Percentiles rank a stretch among this genome's conserved stretches.
Evolutionary conservation across 805 yeast genomes (phyloP).

Genomic region (Myxozyma melibiosi): DNA sequence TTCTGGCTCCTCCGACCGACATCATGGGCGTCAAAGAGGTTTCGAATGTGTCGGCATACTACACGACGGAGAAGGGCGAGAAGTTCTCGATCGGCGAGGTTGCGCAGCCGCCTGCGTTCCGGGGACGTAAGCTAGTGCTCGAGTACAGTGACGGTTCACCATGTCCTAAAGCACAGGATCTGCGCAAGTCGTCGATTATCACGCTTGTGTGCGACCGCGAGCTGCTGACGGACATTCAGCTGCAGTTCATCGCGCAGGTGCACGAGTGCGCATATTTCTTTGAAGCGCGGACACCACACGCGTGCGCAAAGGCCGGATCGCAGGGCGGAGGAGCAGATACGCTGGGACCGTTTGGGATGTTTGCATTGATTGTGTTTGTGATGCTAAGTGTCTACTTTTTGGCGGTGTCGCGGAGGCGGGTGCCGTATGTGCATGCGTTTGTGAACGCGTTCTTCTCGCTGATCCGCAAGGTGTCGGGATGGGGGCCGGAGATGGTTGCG

Average conservation of each 20-base stretch:
- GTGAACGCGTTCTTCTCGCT: constrained; percentile 17
- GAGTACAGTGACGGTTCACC: constrained; percentile 67
- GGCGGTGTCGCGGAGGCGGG: constrained; percentile 29
- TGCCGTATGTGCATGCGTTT: constrained; percentile 29
- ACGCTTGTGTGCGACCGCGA: constrained; percentile 81
- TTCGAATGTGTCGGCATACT: constrained; percentile 59
- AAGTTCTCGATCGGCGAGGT: constrained; percentile 55
- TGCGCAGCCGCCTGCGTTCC: constrained; percentile 61
- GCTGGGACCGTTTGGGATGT: constrained; percentile 56
- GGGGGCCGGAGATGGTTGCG: constrained; percentile 3
- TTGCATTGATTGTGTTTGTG: constrained; percentile 38
- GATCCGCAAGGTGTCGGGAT: constrained; percentile 7
- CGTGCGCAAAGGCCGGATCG: constrained; percentile 66
- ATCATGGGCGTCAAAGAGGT: constrained; percentile 39
- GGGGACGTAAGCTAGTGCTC: constrained; percentile 71
- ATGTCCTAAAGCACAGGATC: constrained; percentile 50
- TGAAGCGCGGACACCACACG: constrained; percentile 81
- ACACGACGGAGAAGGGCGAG: constrained; percentile 50
- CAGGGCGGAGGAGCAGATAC: constrained; percentile 63
- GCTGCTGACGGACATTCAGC: constrained; percentile 51
- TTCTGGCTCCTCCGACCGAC: constrained; percentile 47
- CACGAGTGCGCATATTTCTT: constrained; percentile 82
- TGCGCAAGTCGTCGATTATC: constrained; percentile 64
- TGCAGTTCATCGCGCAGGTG: constrained; percentile 68
- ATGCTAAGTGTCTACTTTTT: constrained; percentile 28